Evolutionary conservation across 768 basidiomycete genomes (phyloP), one percentile per base, ranked within the genome.

Genomic region (Omphalotus guepiniiformis): DNA sequence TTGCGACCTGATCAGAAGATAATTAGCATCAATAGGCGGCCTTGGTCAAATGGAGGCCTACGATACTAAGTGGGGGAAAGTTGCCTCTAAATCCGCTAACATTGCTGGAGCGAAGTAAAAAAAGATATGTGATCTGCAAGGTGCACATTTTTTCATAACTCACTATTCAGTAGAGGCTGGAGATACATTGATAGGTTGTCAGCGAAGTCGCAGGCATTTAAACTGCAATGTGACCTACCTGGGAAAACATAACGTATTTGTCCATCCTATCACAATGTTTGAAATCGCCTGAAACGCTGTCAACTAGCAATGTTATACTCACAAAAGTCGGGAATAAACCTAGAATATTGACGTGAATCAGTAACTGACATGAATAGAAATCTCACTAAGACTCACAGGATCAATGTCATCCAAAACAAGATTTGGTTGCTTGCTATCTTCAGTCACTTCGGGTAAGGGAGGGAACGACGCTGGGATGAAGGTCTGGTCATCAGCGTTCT

Each of bases 311-410:
- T 19, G 11, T 44, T 15, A 30, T 12, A 58, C 78, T 47, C 57
- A 83, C 80, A 80, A 72, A n/a, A 83, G 68, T 21, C 83, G 68
- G 1, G 75, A 68, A 53, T 84, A 81, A 7, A 83, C 64, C 79
- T 83, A 38, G 42, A 19, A 25, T 18, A 26, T 26, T 30, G 9
- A 28, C 5, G 5, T 15, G 5, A 41, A 15, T 11, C 15, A 18
- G 19, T 8, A 6, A 35, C 16, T 23, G 6, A 9, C 11, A 13
- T 6, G 30, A 4, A 18, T 3, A 15, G 6, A 16, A 30, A 39
- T 29, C 9, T n/a, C 13, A n/a, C 9, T 11, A 39, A 7, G 23
- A 39, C 37, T 39, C 13, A 47, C 46, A 39, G 29, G 37, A 30
- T 39, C 26, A 28, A 30, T 38, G 26, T 47, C 16, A 11, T 79